phyloP scores from a whole-genome alignment of 2,329 filamentous ascomycete species.

The Pseudogymnoascus sp. region DNA sequence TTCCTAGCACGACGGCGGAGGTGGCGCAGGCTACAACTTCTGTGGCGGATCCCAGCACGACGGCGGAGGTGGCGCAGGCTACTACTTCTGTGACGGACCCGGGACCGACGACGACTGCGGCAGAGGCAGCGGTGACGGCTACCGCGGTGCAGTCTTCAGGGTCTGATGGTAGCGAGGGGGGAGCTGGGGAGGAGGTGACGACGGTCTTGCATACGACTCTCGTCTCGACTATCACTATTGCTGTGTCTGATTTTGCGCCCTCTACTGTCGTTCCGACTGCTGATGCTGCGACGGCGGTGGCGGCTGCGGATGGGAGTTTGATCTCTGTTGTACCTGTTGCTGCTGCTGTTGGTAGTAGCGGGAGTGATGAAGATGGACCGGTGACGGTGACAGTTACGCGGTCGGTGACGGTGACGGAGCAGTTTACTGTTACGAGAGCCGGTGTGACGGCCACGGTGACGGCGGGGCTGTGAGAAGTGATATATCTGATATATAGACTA shows the following conservation, averaged over 20 bases:
- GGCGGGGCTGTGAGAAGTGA: not conserved
- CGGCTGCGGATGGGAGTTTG: not conserved
- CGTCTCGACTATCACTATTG: not conserved
- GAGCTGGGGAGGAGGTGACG: not conserved
- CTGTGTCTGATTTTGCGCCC: not conserved
- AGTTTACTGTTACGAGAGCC: not conserved
- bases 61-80: not conserved
- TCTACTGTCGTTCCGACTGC: not conserved
- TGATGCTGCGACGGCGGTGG: not conserved
- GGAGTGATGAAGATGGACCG: not conserved
- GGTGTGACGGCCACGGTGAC: not conserved
- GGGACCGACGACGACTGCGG: not conserved
- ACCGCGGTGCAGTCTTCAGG: not conserved
- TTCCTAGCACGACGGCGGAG: not conserved
- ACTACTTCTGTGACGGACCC: not conserved
- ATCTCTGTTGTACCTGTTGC: not conserved
- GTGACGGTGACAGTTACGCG: constrained; percentile 9
- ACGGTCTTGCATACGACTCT: not conserved
- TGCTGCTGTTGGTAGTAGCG: not conserved
- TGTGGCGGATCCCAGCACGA: not conserved
- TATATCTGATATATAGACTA: not conserved
- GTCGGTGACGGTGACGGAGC: constrained; percentile 7
- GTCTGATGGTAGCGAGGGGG: not conserved
- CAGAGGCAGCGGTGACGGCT: not conserved
- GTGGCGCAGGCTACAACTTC: not conserved